A percentile compares a stretch with the other conserved stretches of the same genome.
Conservation (phyloP, 257 asterid genomes). For the Solanum infundibuliforme region DNA sequence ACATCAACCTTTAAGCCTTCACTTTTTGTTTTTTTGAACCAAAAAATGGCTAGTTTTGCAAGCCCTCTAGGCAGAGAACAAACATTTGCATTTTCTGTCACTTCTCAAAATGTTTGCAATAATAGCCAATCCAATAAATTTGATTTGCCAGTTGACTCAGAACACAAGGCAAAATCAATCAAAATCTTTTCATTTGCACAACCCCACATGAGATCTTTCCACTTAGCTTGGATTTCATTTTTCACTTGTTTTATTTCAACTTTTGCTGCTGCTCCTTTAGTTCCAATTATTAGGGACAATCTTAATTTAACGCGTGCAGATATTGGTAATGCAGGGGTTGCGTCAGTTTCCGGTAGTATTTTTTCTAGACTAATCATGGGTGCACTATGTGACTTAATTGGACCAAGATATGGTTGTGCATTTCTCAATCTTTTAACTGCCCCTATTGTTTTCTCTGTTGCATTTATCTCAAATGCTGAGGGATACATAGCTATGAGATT, state of each 20-base stretch:
- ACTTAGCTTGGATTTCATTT: conserved; percentile 61
- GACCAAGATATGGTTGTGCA: conserved; percentile 55
- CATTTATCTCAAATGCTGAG: conserved; percentile 25
- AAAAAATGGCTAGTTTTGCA: conserved; percentile 11
- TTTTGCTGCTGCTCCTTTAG: conserved; percentile 58
- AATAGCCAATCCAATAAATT: conserved; percentile 5
- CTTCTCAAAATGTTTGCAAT: not conserved
- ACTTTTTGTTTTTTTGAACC: not conserved
- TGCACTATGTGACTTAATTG: conserved; percentile 43
- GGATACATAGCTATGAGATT: conserved; percentile 43
- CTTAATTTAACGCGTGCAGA: conserved; percentile 33
- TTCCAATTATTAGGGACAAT: conserved; percentile 58
- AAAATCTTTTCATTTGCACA: conserved; percentile 18
- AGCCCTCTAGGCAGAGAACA: conserved; percentile 8
- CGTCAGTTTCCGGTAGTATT: conserved; percentile 52
- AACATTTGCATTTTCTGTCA: conserved; percentile 4
- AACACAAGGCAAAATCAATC: conserved; percentile 19
- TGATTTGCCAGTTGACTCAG: conserved; percentile 25
- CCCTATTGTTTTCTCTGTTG: conserved; percentile 40
- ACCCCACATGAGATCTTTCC: conserved; percentile 60
- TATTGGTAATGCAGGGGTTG: conserved; percentile 62
- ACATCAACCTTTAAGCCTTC: not conserved
- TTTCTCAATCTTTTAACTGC: conserved; percentile 38
- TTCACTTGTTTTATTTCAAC: conserved; percentile 60
- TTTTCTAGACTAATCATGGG: conserved; percentile 62